Evolutionary conservation across 208 protist species (phyloP), one percentile per base, ranked within the genome.

Genomic region (Angomonas deanei): DNA sequence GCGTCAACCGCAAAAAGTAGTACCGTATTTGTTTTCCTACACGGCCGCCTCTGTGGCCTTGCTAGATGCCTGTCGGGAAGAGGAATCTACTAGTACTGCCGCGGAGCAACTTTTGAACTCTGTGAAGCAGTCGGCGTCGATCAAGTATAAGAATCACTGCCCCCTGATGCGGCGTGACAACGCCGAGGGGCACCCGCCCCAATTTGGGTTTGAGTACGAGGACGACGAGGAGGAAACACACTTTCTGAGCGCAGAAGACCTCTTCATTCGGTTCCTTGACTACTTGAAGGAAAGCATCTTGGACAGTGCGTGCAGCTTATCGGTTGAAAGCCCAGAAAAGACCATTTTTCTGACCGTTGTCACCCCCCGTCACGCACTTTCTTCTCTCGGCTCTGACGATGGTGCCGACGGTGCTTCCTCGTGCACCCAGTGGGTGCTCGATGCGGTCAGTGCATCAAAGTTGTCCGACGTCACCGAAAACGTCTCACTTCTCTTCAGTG

Each of bases 201-300:
- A 58, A 11, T 66, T 76, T 27, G 84, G 82, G n/a, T 91, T 91
- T 65, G 36, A 53, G 27, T 79, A 80, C 71, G 67, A 71, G 13
- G 52, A 48, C 36, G 67, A 76, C 36, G 19, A 26, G 59, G 66
- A 70, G 21, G 63, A 74, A 38, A n/a, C 34, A 15, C 52, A 48
- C 34, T 88, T 92, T 63, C 50, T 92, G 49, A 68, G 72, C 3
- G 81, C 81, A 27, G 79, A 88, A 54, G 77, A 92, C 33, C 63
- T 92, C 23, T 84, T 96, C 47, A 75, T 92, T 2, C 66, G 76
- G 33, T 93, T 92, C 63, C 74, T 96, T 26, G 90, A 91, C 71
- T 79, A 91, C 61, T 42, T 96, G 10, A 96, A 96, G 70, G 72
- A 80, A 60, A 82, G 88, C 59, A 79, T 78, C 23, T 60, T 96